phyloP scores from a whole-genome alignment of 176 grass and related monocot genomes.

The Avena insularis region DNA sequence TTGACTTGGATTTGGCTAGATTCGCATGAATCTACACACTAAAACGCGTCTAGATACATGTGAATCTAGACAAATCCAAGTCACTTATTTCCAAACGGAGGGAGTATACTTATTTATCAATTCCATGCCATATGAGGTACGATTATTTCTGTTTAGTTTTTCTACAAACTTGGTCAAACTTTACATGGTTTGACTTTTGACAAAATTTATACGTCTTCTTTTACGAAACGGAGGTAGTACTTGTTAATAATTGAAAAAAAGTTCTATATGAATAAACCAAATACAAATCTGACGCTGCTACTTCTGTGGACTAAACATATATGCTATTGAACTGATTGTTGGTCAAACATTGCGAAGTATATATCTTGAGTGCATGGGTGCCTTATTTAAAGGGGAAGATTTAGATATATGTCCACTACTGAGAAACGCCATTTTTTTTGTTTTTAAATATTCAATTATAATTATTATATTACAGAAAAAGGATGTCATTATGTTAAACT shows the following conservation, averaged over 20 bases:
- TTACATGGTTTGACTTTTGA: no score
- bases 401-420: neutral
- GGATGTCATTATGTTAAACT: neutral
- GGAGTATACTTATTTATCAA: neutral
- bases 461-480: neutral
- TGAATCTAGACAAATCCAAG: no score
- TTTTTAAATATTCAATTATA: slow-evolving; percentile 1
- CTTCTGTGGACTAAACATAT: slow-evolving; percentile 16
- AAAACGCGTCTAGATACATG: no score
- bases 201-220: no score
- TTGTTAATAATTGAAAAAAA: neutral
- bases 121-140: neutral
- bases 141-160: neutral
- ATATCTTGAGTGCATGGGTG: neutral
- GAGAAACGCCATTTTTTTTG: neutral
- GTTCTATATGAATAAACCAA: neutral
- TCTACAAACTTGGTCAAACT: no score
- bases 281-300: neutral
- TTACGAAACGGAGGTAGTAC: no score
- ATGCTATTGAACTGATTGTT: neutral
- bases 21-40: no score
- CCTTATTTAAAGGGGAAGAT: neutral
- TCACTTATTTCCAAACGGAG: no score
- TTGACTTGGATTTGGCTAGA: no score
- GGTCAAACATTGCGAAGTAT: slow-evolving; percentile 7